Base-by-base conservation (phyloP, 192 early-diverging fungal genomes). In the Umbelopsis sp. region DNA sequence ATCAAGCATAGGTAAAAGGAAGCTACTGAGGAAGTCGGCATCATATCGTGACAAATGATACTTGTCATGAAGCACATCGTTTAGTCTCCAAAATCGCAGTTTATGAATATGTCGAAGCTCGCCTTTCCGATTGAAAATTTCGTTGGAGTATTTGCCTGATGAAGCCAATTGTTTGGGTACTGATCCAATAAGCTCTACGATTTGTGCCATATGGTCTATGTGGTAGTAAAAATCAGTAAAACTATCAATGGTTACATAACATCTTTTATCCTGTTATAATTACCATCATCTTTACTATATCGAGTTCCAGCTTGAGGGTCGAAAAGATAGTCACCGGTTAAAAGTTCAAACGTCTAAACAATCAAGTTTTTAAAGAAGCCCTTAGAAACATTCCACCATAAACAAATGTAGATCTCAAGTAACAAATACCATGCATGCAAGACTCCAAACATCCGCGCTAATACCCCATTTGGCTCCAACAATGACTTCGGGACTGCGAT, bases 261-360 rank as follows among this genome's bases (percentile, higher is more conserved):
- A 5, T 27, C 25, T 58, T 7, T n/a, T 30, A 25, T 23, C 12
- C 8, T 12, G 15, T 12, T 67, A 49, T n/a, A 66, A 68, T 72
- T 80, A 92, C 92, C 92, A 76, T 98, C 96, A 78, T 98, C 93
- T 77, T 98, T 98, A 50, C 83, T 91, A 78, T 94, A 97, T 52
- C 90, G 76, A 13, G 76, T 71, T 25, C 93, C 94, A n/a, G 90
- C 82, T 69, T 91, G 91, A 33, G 96, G 96, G 82, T 98, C 95
- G 85, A 98, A 98, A 41, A 98, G 80, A 69, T 94, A 98, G 75
- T 97, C 94, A 37, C 94, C 93, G 0, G 95, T 97, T 30, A 97
- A 77, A 27, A 98, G 84, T 82, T 98, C 97, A 75, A 97, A 98
- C 1, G 84, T 79, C 83, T 84, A 74, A 49, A 41, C 37, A 41